A percentile compares a stretch with the other conserved stretches of the same genome.
These are phyloP conservation scores for Phellopilus nigrolimitatus DNA, from an alignment of 1,284 basidiomycete species.

Conservation along the genomic window DNA sequence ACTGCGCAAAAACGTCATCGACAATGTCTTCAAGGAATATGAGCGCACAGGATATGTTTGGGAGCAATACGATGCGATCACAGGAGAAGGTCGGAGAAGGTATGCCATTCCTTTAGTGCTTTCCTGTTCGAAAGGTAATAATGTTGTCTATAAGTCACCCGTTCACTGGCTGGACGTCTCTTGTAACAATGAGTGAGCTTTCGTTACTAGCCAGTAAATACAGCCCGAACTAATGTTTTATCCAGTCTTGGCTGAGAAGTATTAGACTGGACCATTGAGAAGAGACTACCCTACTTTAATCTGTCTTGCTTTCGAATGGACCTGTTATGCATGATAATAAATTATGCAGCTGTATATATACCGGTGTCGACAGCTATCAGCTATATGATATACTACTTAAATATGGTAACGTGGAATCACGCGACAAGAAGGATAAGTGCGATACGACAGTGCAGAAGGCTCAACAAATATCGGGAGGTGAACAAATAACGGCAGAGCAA, in stretches of 20 bases:
- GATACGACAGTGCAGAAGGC: no score
- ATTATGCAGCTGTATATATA: background rate
- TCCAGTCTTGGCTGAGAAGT: constrained; percentile 56
- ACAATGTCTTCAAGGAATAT: constrained; percentile 91
- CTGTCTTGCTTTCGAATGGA: background rate
- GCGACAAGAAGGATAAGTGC: no score
- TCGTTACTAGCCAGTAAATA: constrained; percentile 16
- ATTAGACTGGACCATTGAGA: constrained; percentile 28
- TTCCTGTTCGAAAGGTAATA: constrained; percentile 23
- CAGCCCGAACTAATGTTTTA: constrained; percentile 14
- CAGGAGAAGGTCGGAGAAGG: constrained; percentile 83
- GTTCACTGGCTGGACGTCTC: constrained; percentile 90
- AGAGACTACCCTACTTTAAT: background rate
- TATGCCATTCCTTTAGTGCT: constrained; percentile 31
- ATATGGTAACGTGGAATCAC: background rate
- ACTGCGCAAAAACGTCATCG: constrained; percentile 75
- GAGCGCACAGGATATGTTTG: constrained; percentile 89
- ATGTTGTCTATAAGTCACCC: constrained; percentile 57
- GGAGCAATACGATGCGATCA: constrained; percentile 90
- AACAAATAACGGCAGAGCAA: no score
- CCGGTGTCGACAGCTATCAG: background rate
- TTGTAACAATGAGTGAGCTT: constrained; percentile 69
- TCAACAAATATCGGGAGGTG: no score
- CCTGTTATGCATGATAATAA: background rate
- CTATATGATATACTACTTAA: background rate